Base-by-base conservation (phyloP, 306 rosid genomes). In the Quercus glauca region DNA sequence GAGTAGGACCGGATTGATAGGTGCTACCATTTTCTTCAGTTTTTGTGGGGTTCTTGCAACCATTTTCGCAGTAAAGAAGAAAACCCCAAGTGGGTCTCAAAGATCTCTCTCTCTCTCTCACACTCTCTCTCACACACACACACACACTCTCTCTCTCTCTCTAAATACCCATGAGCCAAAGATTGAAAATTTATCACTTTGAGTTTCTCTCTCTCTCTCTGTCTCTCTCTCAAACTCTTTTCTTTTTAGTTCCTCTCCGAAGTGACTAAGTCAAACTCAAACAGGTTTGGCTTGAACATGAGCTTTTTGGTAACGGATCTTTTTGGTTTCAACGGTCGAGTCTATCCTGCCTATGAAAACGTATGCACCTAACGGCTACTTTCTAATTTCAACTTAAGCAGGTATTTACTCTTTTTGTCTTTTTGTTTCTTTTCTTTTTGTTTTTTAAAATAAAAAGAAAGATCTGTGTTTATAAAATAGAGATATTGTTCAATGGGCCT, bases 41-140 rank as follows among this genome's bases (percentile, higher is more conserved):
- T 90, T 91, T 52, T 87, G 93, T 88, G 99, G 98, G 85, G 91
- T 90, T 93, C 93, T 95, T 0, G 99, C 98, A 41, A 95, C 98
- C 99, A 95, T 95, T 81, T 85, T 87, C 12, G 70, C 60, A 53
- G 21, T 70, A 55, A 63, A 43, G 63, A 83, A 59, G 77, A 58
- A 83, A 83, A 49, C 81, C 77, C 83, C 31, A 69, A 12, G 84
- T 92, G 90, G 89, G 86, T 83, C 86, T 86, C 56, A 49, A 61
- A 79, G 12, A 28, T 58, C 71, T 58, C 33, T 67, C 13, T 58
- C 70, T 67, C 53, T 74, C 71, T 84, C 73, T 75, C 88, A 79
- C 75, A 77, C 78, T 55, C 77, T 74, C 83, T 35, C 33, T 79
- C 41, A 0, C 43, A 0, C 45, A 1, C 11, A 37, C 45, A 37